Base-by-base conservation (phyloP, 169 alveolate species). In the Plasmodium vivax region DNA sequence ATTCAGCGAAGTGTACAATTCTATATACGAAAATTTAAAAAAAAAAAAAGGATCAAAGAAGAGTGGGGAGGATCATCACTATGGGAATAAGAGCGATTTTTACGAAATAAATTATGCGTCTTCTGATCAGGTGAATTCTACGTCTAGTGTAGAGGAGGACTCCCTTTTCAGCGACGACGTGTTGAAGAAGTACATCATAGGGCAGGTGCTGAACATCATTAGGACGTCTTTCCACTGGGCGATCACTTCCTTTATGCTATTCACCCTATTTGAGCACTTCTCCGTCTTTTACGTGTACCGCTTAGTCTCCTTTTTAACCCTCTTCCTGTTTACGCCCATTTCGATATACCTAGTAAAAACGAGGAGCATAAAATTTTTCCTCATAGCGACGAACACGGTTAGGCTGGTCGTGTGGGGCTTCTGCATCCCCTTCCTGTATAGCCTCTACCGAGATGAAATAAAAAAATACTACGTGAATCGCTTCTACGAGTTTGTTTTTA, bases 221-320 rank as follows among this genome's bases (percentile, higher is more conserved):
- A 88, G 94, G 54, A 88, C 94, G 23, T 88, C 94, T 8, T 88
- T 88, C 51, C 94, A 88, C 58, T 88, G 94, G 94, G 94, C 83
- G 23, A 68, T 88, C 3, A 62, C 94, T 2, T 81, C 94, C 1
- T 79, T 88, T 80, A 12, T 88, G 34, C 82, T 88, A 88, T 56
- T 88, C 51, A 80, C 72, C 32, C 19, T 88, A 38, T 88, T 88
- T 51, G 90, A 79, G 2, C 94, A 88, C 10, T 88, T 80, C 74
- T 88, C 91, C 5, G 12, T 88, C 2, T 88, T 88, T 88, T 88
- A 79, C 82, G 90, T 88, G 12, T 88, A 88, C 51, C 62, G 94
- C 43, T 8, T 88, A 16, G 51, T 88, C 5, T 88, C 94, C 3
- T 88, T 88, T 51, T 41, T 77, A 5, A 88, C 90, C 0, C 83